phyloP scores from a whole-genome alignment of 306 rosid genomes.

The Casuarina glauca region DNA sequence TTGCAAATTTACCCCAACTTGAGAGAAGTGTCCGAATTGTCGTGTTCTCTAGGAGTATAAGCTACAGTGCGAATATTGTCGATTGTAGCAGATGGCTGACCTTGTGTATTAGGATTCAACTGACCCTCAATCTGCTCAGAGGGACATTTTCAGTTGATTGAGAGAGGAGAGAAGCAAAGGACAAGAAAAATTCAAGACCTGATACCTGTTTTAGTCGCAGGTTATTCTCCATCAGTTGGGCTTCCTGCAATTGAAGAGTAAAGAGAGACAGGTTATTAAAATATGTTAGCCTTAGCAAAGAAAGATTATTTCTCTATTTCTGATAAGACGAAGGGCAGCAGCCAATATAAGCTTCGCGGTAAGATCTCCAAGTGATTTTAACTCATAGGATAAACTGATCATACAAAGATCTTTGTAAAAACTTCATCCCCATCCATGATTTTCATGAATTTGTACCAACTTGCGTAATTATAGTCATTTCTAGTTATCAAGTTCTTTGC shows the following conservation, averaged over 20 bases:
- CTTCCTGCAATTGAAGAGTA: conserved; percentile 13
- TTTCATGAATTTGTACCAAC: too few relatives aligned
- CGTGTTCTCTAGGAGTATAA: conserved; percentile 13
- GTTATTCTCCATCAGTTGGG: conserved; percentile 30
- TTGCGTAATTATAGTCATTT: not conserved
- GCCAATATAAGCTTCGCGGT: too few relatives aligned
- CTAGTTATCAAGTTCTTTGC: not conserved
- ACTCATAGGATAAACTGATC: not conserved
- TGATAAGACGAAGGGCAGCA: too few relatives aligned
- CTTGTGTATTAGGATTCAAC: conserved; percentile 24
- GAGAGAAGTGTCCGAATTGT: conserved; percentile 42
- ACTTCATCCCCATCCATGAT: not conserved
- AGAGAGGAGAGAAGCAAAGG: not conserved
- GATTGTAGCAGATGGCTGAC: conserved; percentile 30
- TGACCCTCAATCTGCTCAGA: not conserved
- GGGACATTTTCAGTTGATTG: not conserved
- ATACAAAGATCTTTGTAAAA: not conserved
- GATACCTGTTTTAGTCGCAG: conserved; percentile 37
- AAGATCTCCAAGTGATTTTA: too few relatives aligned
- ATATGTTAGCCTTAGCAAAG: too few relatives aligned
- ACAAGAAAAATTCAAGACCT: not conserved
- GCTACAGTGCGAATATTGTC: conserved; percentile 26
- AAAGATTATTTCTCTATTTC: too few relatives aligned
- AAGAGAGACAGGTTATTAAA: not conserved
- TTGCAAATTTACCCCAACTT: conserved; percentile 42